These are phyloP conservation scores for Metschnikowia chrysomelidarum DNA, from an alignment of 805 yeast species.

Conservation along the genomic window DNA sequence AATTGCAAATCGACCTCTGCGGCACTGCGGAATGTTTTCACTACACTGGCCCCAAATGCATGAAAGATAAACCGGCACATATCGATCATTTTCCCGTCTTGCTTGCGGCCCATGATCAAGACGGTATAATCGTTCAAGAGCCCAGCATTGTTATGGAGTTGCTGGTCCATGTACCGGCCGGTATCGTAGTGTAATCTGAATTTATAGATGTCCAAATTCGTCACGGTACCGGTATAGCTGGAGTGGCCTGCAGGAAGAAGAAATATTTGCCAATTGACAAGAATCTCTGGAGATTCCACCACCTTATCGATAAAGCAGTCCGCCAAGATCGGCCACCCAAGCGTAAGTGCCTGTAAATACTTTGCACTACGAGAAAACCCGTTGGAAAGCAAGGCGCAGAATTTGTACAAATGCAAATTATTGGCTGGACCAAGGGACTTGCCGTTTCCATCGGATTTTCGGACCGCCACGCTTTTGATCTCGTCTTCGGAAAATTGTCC, in stretches of 20 bases:
- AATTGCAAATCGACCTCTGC: conserved; percentile 7
- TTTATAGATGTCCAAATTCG: conserved; percentile 48
- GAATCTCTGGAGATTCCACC: conserved; percentile 25
- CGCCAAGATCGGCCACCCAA: conserved; percentile 85
- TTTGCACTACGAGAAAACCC: conserved; percentile 65
- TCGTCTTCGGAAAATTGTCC: conserved; percentile 38
- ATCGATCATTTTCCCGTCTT: conserved; percentile 29
- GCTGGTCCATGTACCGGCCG: conserved; percentile 35
- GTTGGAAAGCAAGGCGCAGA: conserved; percentile 66
- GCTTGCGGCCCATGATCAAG: conserved; percentile 33
- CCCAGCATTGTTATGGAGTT: conserved; percentile 38
- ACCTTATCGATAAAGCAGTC: conserved; percentile 55
- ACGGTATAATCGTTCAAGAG: conserved; percentile 34
- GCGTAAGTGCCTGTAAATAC: conserved; percentile 70
- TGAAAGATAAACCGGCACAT: conserved; percentile 45
- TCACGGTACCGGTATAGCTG: conserved; percentile 37
- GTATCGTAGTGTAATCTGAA: conserved; percentile 40
- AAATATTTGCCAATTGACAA: conserved; percentile 49
- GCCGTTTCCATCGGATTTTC: conserved; percentile 10
- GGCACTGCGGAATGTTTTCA: conserved; percentile 12
- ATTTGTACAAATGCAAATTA: conserved; percentile 20
- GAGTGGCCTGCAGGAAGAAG: conserved; percentile 75
- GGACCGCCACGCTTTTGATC: conserved; percentile 28
- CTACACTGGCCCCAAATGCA: conserved; percentile 42
- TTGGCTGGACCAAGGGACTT: conserved; percentile 8